phyloP scores from a whole-genome alignment of 352 stramenopile genomes.

The Phytophthora parvispora region DNA sequence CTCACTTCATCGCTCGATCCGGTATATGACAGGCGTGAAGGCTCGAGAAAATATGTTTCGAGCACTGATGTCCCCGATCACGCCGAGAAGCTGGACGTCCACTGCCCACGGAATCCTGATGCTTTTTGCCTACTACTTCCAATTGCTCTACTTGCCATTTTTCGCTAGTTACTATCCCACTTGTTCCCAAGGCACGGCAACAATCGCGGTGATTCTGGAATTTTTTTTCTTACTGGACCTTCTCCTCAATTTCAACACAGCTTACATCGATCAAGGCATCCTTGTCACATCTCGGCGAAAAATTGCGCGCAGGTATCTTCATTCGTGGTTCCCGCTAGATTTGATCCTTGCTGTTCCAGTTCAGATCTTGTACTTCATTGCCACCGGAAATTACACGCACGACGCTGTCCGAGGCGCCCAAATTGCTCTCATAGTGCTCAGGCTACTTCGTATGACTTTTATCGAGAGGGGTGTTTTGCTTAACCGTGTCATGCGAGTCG shows the following conservation, averaged over 20 bases:
- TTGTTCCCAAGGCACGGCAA: background rate
- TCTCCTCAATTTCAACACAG: slow-evolving; percentile 23
- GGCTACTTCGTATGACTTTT: background rate
- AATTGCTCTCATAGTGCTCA: background rate
- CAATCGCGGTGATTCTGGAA: background rate
- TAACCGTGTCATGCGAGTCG: background rate
- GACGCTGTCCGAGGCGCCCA: background rate
- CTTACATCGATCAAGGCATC: slow-evolving; percentile 2
- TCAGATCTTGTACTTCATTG: background rate
- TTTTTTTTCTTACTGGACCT: background rate
- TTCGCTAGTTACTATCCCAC: slow-evolving; percentile 1
- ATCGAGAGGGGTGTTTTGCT: background rate
- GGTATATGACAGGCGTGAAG: background rate
- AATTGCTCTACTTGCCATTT: slow-evolving; percentile 1
- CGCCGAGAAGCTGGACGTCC: background rate
- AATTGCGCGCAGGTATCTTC: slow-evolving; percentile 8
- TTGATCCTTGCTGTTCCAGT: slow-evolving; percentile 3
- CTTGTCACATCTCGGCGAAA: slow-evolving; percentile 12
- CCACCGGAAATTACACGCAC: background rate
- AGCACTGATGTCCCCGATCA: background rate
- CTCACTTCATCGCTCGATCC: background rate
- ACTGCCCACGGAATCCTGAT: background rate
- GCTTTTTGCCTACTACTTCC: background rate
- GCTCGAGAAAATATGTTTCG: background rate
- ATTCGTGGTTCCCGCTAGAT: slow-evolving; percentile 11